Evolutionary conservation across 306 rosid species (phyloP).

Genomic region (Datisca glomerata): DNA sequence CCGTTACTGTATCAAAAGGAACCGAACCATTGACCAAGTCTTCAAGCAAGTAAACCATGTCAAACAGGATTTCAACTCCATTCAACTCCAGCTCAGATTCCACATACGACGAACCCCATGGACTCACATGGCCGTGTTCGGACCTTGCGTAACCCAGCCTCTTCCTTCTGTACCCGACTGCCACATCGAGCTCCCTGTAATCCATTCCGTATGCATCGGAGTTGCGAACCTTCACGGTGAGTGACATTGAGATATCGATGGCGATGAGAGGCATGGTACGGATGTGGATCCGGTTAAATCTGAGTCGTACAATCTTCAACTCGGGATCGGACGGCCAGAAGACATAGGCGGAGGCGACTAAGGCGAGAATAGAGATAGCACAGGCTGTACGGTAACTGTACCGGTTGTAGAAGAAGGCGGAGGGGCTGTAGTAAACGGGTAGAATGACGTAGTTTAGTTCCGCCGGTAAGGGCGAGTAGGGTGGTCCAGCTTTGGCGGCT

Average conservation of each 20-base stretch:
- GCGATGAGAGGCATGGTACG: conserved; percentile 40
- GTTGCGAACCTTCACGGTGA: conserved; percentile 42
- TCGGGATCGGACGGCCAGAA: conserved; percentile 57
- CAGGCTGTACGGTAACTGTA: conserved; percentile 6
- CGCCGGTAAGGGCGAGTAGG: conserved; percentile 15
- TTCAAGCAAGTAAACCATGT: conserved; percentile 46
- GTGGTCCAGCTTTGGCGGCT: conserved; percentile 1
- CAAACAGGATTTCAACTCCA: conserved; percentile 44
- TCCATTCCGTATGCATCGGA: conserved; percentile 44
- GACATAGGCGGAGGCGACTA: conserved; percentile 15
- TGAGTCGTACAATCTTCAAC: conserved; percentile 46
- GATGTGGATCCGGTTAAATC: conserved; percentile 28
- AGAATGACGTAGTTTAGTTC: conserved; percentile 23
- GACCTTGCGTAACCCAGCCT: conserved; percentile 48
- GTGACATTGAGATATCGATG: conserved; percentile 41
- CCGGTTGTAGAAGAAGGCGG: conserved; percentile 8
- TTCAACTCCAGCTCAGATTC: conserved; percentile 51
- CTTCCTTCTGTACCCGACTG: conserved; percentile 59
- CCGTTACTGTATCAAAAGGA: conserved; percentile 44
- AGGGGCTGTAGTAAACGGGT: conserved; percentile 11
- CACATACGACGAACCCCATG: conserved; percentile 54
- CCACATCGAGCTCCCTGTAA: conserved; percentile 40
- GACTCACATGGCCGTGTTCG: conserved; percentile 40
- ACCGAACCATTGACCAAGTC: conserved; percentile 54
- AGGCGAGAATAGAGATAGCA: conserved; percentile 11